phyloP scores from a whole-genome alignment of 257 asterid genomes.

The Plantago major region DNA sequence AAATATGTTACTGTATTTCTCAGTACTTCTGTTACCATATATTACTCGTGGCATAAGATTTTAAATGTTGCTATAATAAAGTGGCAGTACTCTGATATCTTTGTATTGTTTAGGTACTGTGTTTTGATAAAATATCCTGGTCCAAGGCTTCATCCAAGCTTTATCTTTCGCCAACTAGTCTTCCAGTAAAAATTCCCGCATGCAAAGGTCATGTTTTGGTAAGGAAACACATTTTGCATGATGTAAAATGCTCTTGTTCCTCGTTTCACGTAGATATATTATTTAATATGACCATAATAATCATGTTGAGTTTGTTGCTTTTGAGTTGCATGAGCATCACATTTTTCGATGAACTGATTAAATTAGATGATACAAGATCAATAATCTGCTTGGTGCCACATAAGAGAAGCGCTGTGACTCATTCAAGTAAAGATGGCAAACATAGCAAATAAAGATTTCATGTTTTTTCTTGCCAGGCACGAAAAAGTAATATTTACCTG shows the following conservation, averaged over 20 bases:
- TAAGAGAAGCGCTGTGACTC: too few species aligned
- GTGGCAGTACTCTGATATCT: constrained; percentile 12
- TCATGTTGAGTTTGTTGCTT: neutral
- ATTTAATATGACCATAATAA: too few species aligned
- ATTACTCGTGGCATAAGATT: constrained; percentile 6
- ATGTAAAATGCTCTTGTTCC: constrained; percentile 4
- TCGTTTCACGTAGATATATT: constrained; percentile 1
- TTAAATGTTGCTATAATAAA: constrained; percentile 6
- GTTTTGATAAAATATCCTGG: constrained; percentile 86
- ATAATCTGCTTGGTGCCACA: too few species aligned
- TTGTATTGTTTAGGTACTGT: constrained; percentile 52
- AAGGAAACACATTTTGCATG: constrained; percentile 20
- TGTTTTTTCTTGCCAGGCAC: too few species aligned
- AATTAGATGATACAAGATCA: too few species aligned
- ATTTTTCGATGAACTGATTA: too few species aligned
- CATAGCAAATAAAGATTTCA: too few species aligned
- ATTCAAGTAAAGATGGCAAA: too few species aligned
- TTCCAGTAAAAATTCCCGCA: constrained; percentile 89
- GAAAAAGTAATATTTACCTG: too few species aligned
- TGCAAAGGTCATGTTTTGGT: constrained; percentile 99
- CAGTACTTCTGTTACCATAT: too few species aligned
- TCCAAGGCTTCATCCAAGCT: constrained; percentile 77
- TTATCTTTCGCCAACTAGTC: constrained; percentile 83
- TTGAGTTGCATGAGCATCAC: neutral
- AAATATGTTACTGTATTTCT: too few species aligned